Evolutionary conservation across 495 filamentous ascomycete species (phyloP).

Genomic region (Parathielavia hyrcaniae): DNA sequence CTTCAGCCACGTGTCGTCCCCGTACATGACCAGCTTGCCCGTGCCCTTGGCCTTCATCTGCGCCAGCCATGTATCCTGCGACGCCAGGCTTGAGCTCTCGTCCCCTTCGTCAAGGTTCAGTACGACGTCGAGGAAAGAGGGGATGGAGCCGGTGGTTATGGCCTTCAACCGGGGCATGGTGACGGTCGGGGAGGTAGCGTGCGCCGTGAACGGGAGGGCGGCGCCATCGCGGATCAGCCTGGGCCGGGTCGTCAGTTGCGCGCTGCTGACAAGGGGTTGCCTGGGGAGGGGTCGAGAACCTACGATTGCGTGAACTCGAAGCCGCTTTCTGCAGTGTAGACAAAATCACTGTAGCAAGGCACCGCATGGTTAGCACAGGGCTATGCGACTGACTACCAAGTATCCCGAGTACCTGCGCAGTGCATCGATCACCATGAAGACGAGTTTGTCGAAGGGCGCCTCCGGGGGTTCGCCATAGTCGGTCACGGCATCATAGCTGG

Average conservation of each 20-base stretch:
- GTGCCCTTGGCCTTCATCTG: slow-evolving; percentile 70
- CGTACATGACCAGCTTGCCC: slow-evolving; percentile 85
- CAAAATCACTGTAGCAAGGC: slow-evolving; percentile 73
- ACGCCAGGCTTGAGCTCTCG: slow-evolving; percentile 73
- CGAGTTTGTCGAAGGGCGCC: slow-evolving; percentile 74
- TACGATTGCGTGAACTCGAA: slow-evolving; percentile 88
- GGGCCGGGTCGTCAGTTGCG: not conserved
- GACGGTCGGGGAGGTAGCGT: slow-evolving; percentile 93
- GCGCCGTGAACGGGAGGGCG: slow-evolving; percentile 88
- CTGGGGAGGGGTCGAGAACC: slow-evolving; percentile 19
- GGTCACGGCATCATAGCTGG: slow-evolving; percentile 49
- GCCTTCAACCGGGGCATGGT: slow-evolving; percentile 98
- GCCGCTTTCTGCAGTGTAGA: slow-evolving; percentile 73
- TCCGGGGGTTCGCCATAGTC: slow-evolving; percentile 46
- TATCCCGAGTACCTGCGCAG: slow-evolving; percentile 62
- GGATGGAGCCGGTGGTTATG: slow-evolving; percentile 92
- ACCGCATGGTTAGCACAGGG: not conserved
- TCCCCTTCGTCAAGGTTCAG: slow-evolving; percentile 95
- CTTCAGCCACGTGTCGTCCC: slow-evolving; percentile 98
- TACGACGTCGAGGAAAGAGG: slow-evolving; percentile 94
- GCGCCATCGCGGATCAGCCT: slow-evolving; percentile 78
- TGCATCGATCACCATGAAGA: slow-evolving; percentile 98
- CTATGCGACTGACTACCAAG: not conserved
- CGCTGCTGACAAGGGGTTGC: not conserved
- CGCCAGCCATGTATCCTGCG: slow-evolving; percentile 91